These are phyloP conservation scores for Nitzschia palea DNA, from an alignment of 108 stramenopile genomes.

Conservation along the genomic window DNA sequence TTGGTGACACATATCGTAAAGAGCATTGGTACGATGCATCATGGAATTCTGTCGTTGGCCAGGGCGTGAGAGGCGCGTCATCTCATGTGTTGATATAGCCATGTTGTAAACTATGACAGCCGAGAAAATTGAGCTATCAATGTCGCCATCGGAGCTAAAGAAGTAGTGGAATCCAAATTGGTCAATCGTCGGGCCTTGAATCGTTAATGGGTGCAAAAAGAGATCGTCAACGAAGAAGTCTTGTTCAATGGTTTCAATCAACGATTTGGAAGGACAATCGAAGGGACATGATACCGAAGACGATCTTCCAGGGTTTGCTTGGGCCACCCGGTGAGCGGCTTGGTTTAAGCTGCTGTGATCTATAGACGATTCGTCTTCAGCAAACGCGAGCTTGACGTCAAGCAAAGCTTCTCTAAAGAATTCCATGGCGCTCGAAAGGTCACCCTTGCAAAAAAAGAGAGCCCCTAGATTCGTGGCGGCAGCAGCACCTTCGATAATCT, in stretches of 20 bases:
- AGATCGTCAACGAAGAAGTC: neutral
- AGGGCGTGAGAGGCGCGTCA: neutral
- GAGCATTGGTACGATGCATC: neutral
- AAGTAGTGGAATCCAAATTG: neutral
- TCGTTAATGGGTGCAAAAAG: neutral
- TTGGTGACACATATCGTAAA: neutral
- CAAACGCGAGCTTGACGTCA: neutral
- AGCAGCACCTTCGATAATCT: neutral
- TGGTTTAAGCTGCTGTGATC: neutral
- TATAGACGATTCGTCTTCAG: neutral
- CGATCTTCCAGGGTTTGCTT: neutral
- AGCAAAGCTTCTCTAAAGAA: neutral
- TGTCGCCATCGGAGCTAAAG: neutral
- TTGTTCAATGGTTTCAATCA: neutral
- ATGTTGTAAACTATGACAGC: conserved; percentile 1
- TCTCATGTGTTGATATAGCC: neutral
- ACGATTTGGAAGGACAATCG: neutral
- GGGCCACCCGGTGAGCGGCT: neutral
- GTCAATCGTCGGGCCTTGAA: neutral
- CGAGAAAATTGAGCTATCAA: neutral
- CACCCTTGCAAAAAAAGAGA: neutral
- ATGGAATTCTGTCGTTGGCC: neutral
- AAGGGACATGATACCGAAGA: neutral
- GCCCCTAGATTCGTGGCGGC: neutral
- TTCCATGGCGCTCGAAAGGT: neutral